Evolutionary conservation across 352 stramenopile genomes (phyloP).

Genomic region (Phytophthora colocasiae): DNA sequence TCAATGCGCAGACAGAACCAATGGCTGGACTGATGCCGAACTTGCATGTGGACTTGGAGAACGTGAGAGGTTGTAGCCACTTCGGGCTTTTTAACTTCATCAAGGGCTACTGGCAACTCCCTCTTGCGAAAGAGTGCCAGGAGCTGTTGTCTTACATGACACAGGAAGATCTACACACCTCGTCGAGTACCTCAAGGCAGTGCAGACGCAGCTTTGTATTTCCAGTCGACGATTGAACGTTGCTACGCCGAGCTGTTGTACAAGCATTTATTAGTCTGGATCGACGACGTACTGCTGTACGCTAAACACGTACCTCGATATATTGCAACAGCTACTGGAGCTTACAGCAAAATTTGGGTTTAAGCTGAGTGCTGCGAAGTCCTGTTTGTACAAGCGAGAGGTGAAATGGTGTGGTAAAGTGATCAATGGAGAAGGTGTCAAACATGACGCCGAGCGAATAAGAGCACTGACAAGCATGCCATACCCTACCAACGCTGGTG

Average conservation of each 20-base stretch:
- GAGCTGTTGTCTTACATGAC: slow-evolving; percentile 41
- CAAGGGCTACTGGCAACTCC: slow-evolving; percentile 32
- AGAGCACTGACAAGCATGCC: background rate
- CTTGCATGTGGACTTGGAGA: slow-evolving; percentile 10
- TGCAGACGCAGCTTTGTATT: slow-evolving; percentile 20
- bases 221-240: slow-evolving; percentile 23
- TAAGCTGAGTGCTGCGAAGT: slow-evolving; percentile 34
- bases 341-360: slow-evolving; percentile 23
- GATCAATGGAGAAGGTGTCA: slow-evolving; percentile 12
- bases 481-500: background rate
- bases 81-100: slow-evolving; percentile 24
- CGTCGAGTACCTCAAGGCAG: slow-evolving; percentile 34
- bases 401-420: slow-evolving; percentile 35
- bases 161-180: slow-evolving; percentile 26
- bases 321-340: slow-evolving; percentile 30
- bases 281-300: slow-evolving; percentile 45
- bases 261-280: slow-evolving; percentile 37
- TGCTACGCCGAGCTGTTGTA: slow-evolving; percentile 19
- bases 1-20: slow-evolving; percentile 8
- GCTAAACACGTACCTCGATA: slow-evolving; percentile 32
- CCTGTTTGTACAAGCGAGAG: slow-evolving; percentile 21
- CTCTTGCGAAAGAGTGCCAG: slow-evolving; percentile 24
- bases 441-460: slow-evolving; percentile 17
- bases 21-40: slow-evolving; percentile 16
- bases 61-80: slow-evolving; percentile 19